Evolutionary conservation across 345 rosid species (phyloP).

Genomic region (Euclidium syriacum): DNA sequence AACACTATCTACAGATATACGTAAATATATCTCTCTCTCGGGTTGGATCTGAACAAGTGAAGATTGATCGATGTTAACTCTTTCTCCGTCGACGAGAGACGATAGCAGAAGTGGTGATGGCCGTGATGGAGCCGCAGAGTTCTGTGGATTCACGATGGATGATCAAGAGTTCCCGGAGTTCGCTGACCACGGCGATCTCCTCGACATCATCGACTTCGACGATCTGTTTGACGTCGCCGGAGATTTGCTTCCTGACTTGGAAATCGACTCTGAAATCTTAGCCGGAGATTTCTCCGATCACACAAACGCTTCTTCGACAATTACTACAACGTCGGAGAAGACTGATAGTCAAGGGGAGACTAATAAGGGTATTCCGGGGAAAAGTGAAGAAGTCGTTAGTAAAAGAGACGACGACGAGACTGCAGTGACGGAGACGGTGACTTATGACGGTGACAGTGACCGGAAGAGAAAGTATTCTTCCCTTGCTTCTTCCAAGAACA

Average conservation of each 20-base stretch:
- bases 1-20: background rate
- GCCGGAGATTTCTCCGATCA: slow-evolving; percentile 45
- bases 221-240: slow-evolving; percentile 61
- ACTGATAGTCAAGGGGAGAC: slow-evolving; percentile 45
- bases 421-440: slow-evolving; percentile 10
- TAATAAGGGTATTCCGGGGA: slow-evolving; percentile 32
- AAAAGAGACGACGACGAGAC: slow-evolving; percentile 19
- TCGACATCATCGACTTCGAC: slow-evolving; percentile 77
- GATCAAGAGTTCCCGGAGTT: slow-evolving; percentile 50
- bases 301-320: slow-evolving; percentile 22
- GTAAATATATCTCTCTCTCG: background rate
- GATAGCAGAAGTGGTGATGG: slow-evolving; percentile 28
- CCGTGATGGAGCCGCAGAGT: slow-evolving; percentile 36
- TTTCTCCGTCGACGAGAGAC: slow-evolving; percentile 45
- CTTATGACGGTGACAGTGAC: slow-evolving; percentile 19
- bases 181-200: slow-evolving; percentile 43
- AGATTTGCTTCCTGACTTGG: slow-evolving; percentile 64
- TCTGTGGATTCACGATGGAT: slow-evolving; percentile 28
- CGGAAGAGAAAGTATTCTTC: slow-evolving; percentile 54
- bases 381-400: slow-evolving; percentile 35
- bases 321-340: slow-evolving; percentile 10
- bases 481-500: slow-evolving; percentile 30
- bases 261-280: slow-evolving; percentile 59
- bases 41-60: background rate
- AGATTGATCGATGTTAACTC: slow-evolving; percentile 59